A percentile compares a stretch with the other conserved stretches of the same genome.
Evolutionary conservation across 2,329 filamentous ascomycete species (phyloP).

Genomic region (Arthrobotrys megalospora): DNA sequence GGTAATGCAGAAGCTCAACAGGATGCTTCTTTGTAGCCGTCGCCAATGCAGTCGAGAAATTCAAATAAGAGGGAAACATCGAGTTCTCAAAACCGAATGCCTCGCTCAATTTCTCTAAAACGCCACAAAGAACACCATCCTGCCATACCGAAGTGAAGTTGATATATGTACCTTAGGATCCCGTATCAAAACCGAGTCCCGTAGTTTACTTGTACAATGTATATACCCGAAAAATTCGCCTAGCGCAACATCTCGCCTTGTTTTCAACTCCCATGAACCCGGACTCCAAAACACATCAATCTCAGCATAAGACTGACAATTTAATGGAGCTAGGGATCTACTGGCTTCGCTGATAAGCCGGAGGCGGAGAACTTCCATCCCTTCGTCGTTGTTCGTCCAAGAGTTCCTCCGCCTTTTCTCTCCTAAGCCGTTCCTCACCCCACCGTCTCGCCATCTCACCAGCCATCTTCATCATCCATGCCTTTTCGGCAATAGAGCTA

Average conservation of each 20-base stretch:
- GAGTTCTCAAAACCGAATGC: slow-evolving; percentile 45
- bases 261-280: slow-evolving; percentile 35
- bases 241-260: slow-evolving; percentile 22
- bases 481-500: slow-evolving; percentile 79
- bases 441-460: slow-evolving; percentile 89
- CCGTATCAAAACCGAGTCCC: slow-evolving; percentile 33
- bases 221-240: slow-evolving; percentile 35
- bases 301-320: slow-evolving; percentile 26
- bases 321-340: slow-evolving; percentile 27
- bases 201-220: slow-evolving; percentile 38
- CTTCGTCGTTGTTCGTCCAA: slow-evolving; percentile 62
- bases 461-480: slow-evolving; percentile 94
- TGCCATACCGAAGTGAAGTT: slow-evolving; percentile 48
- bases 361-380: slow-evolving; percentile 59
- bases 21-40: slow-evolving; percentile 6
- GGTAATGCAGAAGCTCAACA: slow-evolving; percentile 47
- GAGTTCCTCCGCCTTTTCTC: slow-evolving; percentile 62
- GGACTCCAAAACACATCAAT: slow-evolving; percentile 46
- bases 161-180: slow-evolving; percentile 45
- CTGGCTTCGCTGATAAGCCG: slow-evolving; percentile 50
- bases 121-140: slow-evolving; percentile 17
- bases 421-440: slow-evolving; percentile 81
- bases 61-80: slow-evolving; percentile 17
- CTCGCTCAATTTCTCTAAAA: background rate
- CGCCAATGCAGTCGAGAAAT: slow-evolving; percentile 10